These are phyloP conservation scores for Penicillium brevicompactum DNA, from an alignment of 2,329 filamentous ascomycete genomes.

Conservation along the genomic window DNA sequence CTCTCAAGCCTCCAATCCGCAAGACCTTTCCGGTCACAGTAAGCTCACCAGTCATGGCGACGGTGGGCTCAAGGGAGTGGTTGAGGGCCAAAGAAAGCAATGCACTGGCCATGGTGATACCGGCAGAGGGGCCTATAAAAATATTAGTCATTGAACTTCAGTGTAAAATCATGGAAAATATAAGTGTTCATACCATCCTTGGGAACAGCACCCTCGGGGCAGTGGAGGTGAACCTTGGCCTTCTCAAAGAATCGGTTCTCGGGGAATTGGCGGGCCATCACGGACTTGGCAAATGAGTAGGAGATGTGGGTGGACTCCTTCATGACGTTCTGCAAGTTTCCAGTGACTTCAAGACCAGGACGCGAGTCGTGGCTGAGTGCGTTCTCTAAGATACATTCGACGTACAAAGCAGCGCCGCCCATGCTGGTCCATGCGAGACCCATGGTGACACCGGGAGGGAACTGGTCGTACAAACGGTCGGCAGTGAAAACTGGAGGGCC, in stretches of 20 bases:
- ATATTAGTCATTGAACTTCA: constrained; percentile 12
- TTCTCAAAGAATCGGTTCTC: constrained; percentile 96
- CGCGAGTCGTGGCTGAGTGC: constrained; percentile 72
- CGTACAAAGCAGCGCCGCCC: constrained; percentile 93
- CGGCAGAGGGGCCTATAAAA: constrained; percentile 69
- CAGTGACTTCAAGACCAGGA: constrained; percentile 84
- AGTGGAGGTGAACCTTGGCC: constrained; percentile 92
- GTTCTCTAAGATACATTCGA: constrained; percentile 92
- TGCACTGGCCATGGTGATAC: constrained; percentile 97
- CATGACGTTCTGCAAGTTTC: constrained; percentile 95
- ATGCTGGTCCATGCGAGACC: constrained; percentile 97
- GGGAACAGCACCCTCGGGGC: constrained; percentile 91
- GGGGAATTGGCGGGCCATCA: constrained; percentile 81
- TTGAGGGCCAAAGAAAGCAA: constrained; percentile 83
- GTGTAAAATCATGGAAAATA: constrained; percentile 1
- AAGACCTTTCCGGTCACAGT: constrained; percentile 97
- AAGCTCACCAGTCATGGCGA: constrained; percentile 97
- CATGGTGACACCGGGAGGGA: constrained; percentile 94
- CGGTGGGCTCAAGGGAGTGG: constrained; percentile 74
- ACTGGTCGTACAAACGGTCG: constrained; percentile 90
- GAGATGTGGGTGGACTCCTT: constrained; percentile 95
- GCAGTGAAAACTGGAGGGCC: constrained; percentile 94
- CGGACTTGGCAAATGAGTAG: constrained; percentile 91
- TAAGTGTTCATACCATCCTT: constrained; percentile 70
- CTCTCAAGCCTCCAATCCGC: constrained; percentile 86